A percentile compares a stretch with the other conserved stretches of the same genome.
Conservation (phyloP, 148 eudicot species). For the Polygonum aviculare region DNA sequence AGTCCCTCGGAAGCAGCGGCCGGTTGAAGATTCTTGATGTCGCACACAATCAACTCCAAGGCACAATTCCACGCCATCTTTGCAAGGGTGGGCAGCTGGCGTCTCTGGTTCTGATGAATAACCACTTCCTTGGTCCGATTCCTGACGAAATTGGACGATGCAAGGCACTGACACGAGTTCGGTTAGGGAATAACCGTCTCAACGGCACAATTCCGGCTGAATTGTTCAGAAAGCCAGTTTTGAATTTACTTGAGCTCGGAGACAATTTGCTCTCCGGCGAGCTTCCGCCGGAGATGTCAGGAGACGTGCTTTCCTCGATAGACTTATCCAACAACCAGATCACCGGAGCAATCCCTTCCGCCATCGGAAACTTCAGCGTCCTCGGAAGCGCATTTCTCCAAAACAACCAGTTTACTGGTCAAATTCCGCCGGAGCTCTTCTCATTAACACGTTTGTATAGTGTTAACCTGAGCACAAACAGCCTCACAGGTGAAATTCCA, state of each 20-base stretch:
- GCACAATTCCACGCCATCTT: constrained; percentile 38
- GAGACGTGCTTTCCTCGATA: constrained; percentile 19
- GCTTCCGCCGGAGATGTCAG: constrained; percentile 32
- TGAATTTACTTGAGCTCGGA: constrained; percentile 27
- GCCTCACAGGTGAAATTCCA: constrained; percentile 42
- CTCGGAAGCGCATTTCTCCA: constrained; percentile 19
- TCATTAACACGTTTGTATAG: constrained; percentile 10
- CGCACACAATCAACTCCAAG: constrained; percentile 25
- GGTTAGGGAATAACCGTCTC: constrained; percentile 31
- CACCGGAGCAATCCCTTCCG: constrained; percentile 36
- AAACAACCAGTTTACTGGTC: constrained; percentile 31
- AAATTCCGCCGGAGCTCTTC: constrained; percentile 36
- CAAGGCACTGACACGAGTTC: constrained; percentile 24
- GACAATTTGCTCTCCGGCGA: constrained; percentile 41
- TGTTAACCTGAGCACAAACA: constrained; percentile 29
- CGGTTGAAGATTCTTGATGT: constrained; percentile 34
- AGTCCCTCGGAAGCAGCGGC: constrained; percentile 39
- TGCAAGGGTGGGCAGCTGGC: constrained; percentile 39
- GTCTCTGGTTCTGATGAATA: constrained; percentile 26
- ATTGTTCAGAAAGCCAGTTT: constrained; percentile 28
- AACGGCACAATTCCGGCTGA: constrained; percentile 45
- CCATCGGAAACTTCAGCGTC: constrained; percentile 22
- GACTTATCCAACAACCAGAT: constrained; percentile 33
- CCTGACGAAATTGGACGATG: constrained; percentile 41
- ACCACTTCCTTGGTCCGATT: constrained; percentile 39